phyloP scores from a whole-genome alignment of 345 rosid species.

The Hypericum perforatum region DNA sequence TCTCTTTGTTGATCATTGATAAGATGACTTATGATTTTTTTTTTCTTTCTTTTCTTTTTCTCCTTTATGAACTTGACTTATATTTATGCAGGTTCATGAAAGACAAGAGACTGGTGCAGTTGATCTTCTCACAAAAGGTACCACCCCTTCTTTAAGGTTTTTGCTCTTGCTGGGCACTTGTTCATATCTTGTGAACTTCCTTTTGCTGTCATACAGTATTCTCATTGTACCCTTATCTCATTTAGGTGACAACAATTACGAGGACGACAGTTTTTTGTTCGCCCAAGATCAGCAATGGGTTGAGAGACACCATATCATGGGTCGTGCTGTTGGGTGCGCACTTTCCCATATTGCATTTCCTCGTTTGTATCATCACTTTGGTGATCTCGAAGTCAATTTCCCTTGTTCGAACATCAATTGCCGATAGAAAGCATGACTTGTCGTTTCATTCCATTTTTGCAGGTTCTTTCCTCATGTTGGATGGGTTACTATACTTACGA shows the following conservation, averaged over 20 bases:
- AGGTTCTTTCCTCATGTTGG: conserved; percentile 89
- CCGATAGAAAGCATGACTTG: not conserved
- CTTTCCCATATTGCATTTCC: not conserved
- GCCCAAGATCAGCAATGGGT: conserved; percentile 87
- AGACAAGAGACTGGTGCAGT: not conserved
- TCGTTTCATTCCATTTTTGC: conserved; percentile 3
- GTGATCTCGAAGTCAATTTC: not conserved
- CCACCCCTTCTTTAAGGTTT: no score
- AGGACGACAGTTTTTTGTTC: conserved; percentile 74
- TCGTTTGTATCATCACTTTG: not conserved
- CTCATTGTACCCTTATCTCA: no score
- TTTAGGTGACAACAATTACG: conserved; percentile 55
- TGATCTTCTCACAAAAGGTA: conserved; percentile 7
- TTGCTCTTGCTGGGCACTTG: no score
- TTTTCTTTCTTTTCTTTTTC: no score
- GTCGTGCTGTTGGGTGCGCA: conserved; percentile 81
- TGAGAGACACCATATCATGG: conserved; percentile 75
- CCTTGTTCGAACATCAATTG: not conserved
- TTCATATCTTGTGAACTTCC: no score
- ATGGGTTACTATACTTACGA: conserved; percentile 95
- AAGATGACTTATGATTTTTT: not conserved
- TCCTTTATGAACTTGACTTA: conserved; percentile 1
- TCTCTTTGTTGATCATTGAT: not conserved
- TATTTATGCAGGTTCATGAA: not conserved
- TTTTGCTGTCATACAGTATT: no score